Percentiles rank a stretch among this genome's conserved stretches.
phyloP scores from a whole-genome alignment of 345 rosid genomes.

The Rhodamnia rubescens region DNA sequence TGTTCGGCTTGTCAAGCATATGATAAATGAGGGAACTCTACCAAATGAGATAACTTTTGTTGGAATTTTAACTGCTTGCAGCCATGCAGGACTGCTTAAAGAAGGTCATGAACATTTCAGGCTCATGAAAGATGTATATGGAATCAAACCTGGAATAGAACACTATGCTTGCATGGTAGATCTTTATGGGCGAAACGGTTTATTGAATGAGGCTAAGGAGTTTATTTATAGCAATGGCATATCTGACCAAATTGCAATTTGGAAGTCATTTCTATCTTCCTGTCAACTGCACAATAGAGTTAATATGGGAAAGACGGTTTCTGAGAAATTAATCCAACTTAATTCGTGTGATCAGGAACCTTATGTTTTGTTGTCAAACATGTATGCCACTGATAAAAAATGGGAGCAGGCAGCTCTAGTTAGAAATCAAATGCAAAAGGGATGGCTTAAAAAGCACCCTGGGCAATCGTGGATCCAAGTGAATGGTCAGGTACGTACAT shows the following conservation, averaged over 20 bases:
- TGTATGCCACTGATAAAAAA: conserved; percentile 15
- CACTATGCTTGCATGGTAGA: conserved; percentile 53
- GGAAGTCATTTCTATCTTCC: conserved; percentile 41
- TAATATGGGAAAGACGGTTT: conserved; percentile 31
- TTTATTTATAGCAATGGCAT: conserved; percentile 29
- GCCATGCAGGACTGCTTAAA: conserved; percentile 37
- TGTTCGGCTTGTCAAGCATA: conserved; percentile 15
- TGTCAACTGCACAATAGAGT: conserved; percentile 32
- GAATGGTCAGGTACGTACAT: conserved; percentile 19
- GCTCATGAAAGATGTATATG: conserved; percentile 29
- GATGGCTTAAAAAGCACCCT: conserved; percentile 27
- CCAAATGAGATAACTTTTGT: conserved; percentile 42
- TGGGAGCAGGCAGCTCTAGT: conserved; percentile 33
- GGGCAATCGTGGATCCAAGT: conserved; percentile 51
- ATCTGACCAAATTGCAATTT: conserved; percentile 19
- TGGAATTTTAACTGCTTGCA: conserved; percentile 43
- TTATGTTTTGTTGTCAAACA: conserved; percentile 31
- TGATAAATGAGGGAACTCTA: conserved; percentile 18
- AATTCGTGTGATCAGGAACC: conserved; percentile 31
- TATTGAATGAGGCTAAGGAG: conserved; percentile 23
- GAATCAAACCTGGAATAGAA: conserved; percentile 32
- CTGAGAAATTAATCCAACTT: conserved; percentile 18
- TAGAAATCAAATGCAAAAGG: conserved; percentile 26
- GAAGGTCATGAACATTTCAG: conserved; percentile 32
- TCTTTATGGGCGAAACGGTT: conserved; percentile 43